A percentile compares a stretch with the other conserved stretches of the same genome.
Conservation (phyloP, 306 rosid species). For the Mimosa pudica region DNA sequence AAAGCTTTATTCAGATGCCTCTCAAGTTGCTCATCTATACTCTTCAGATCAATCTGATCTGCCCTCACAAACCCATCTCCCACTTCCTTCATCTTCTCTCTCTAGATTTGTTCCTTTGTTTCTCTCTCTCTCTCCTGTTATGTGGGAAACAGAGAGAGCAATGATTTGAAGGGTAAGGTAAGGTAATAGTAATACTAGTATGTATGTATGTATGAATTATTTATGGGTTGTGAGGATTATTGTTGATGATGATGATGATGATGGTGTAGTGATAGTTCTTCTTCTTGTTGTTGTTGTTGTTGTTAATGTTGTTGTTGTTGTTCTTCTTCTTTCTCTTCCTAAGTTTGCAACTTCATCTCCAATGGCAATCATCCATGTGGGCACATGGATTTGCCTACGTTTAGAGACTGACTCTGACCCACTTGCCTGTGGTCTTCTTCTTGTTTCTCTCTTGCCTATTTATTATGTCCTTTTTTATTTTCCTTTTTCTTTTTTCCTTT, state of each 20-base stretch:
- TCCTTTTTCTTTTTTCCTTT: background rate
- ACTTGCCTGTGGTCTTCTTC: slow-evolving; percentile 56
- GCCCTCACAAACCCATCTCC: slow-evolving; percentile 79
- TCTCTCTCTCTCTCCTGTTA: background rate
- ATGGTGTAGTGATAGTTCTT: slow-evolving; percentile 18
- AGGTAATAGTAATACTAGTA: background rate
- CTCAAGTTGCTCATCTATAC: slow-evolving; percentile 74
- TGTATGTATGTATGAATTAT: too few species aligned
- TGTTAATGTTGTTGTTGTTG: background rate
- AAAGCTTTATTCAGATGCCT: slow-evolving; percentile 66
- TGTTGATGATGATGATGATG: background rate
- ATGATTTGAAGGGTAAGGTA: background rate
- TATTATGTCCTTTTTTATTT: background rate
- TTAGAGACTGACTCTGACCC: slow-evolving; percentile 72
- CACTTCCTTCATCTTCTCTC: slow-evolving; percentile 56
- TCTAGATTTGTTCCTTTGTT: background rate
- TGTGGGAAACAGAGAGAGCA: slow-evolving; percentile 17
- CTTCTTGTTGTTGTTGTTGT: background rate
- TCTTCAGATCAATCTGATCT: slow-evolving; percentile 94
- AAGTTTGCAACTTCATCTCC: slow-evolving; percentile 33
- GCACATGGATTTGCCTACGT: slow-evolving; percentile 86
- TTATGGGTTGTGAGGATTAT: too few species aligned
- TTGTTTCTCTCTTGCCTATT: slow-evolving; percentile 7
- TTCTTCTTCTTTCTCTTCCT: slow-evolving; percentile 25
- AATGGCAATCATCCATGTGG: slow-evolving; percentile 73